These are phyloP conservation scores for Xylaria palmicola DNA, from an alignment of 495 filamentous ascomycete genomes.

Conservation along the genomic window DNA sequence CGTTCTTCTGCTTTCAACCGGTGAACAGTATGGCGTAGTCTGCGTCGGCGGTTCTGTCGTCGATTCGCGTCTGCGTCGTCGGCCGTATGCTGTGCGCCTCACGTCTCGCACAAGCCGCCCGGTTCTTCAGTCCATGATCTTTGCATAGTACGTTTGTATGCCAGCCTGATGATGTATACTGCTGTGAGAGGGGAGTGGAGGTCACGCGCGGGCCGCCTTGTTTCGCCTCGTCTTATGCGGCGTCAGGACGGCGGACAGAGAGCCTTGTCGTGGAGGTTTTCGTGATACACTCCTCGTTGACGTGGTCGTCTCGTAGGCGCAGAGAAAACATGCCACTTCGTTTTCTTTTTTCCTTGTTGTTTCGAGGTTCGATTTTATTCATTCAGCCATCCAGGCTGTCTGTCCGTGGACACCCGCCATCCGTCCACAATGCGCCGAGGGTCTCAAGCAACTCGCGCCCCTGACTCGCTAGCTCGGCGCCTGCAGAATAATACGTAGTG, in stretches of 20 bases:
- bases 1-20: not conserved
- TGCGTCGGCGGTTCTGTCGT: no score
- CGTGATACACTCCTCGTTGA: not conserved
- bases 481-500: not conserved
- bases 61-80: no score
- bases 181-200: not conserved
- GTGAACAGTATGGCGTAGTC: not conserved
- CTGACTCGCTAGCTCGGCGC: constrained; percentile 2
- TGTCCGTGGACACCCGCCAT: no score
- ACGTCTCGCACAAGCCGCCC: no score
- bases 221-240: not conserved
- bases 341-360: not conserved
- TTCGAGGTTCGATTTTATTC: not conserved
- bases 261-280: not conserved
- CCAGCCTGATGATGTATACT: not conserved
- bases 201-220: not conserved
- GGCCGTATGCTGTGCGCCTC: not conserved
- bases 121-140: no score
- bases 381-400: no score
- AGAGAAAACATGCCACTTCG: not conserved
- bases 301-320: not conserved
- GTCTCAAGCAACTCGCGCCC: not conserved
- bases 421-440: not conserved
- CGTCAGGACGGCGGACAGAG: not conserved
- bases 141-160: not conserved